Evolutionary conservation across 495 filamentous ascomycete species (phyloP).

Genomic region (Podospora bellae-mahoneyi): DNA sequence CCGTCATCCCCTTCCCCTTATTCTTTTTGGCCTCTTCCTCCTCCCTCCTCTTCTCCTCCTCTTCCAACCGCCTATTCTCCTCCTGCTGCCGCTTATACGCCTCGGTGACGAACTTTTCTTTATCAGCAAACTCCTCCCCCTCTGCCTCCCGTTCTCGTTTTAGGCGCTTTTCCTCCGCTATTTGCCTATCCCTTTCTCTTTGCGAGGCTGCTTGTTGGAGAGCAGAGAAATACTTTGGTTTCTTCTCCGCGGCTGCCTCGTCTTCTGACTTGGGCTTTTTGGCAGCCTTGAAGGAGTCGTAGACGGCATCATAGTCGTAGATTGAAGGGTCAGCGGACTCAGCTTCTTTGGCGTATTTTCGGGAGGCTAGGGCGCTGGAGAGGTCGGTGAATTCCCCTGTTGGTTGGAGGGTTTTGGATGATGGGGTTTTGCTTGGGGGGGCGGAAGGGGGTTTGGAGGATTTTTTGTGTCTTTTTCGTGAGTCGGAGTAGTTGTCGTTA

Average conservation of each 20-base stretch:
- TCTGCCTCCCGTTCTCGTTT: slow-evolving; percentile 86
- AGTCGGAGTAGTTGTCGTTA: slow-evolving; percentile 2
- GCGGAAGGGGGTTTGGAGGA: slow-evolving; percentile 25
- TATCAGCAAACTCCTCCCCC: slow-evolving; percentile 90
- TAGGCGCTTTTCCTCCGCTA: slow-evolving; percentile 83
- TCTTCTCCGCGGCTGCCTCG: slow-evolving; percentile 45
- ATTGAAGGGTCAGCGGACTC: slow-evolving; percentile 60
- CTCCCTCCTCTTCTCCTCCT: slow-evolving; percentile 71
- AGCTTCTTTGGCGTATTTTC: slow-evolving; percentile 56
- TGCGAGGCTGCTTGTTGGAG: slow-evolving; percentile 77
- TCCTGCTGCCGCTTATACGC: slow-evolving; percentile 93
- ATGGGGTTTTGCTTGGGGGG: slow-evolving; percentile 3
- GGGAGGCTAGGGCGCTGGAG: slow-evolving; percentile 52
- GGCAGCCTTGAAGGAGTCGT: slow-evolving; percentile 59
- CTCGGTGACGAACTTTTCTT: slow-evolving; percentile 95
- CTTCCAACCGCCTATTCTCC: slow-evolving; percentile 72
- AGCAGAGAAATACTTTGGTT: slow-evolving; percentile 79
- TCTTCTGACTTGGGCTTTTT: slow-evolving; percentile 38
- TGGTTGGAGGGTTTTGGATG: slow-evolving; percentile 1
- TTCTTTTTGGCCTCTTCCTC: slow-evolving; percentile 65
- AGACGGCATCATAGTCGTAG: slow-evolving; percentile 74
- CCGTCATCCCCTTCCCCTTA: slow-evolving; percentile 72
- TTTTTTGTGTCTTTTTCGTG: slow-evolving; percentile 37
- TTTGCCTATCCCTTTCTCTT: slow-evolving; percentile 81
- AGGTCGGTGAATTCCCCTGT: slow-evolving; percentile 49